Base-by-base conservation (phyloP, 148 eudicot species). In the Oxyria digyna region DNA sequence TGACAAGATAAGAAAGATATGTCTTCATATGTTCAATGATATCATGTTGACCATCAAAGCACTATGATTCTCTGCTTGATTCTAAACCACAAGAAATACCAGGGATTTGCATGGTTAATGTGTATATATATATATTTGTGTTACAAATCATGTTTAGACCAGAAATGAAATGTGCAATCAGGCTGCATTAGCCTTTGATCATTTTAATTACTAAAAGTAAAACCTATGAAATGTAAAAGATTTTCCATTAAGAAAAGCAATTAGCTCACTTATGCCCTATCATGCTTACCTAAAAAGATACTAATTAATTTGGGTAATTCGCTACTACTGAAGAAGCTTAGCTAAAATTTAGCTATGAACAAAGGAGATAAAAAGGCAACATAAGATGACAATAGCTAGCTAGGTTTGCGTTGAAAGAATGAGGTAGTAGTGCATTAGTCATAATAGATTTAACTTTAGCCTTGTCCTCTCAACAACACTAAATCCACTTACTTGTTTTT, bases 11-110 rank as follows among this genome's bases (percentile, higher is more conserved):
- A 57, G 64, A 57, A 57, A 57, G 37, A 59, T 3, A 59, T 27
- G 65, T 59, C 38, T 27, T 29, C 65, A 59, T 59, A 27, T 4
- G 20, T 12, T 12, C 37, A 59, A 59, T 59, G 65, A 59, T 59
- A 59, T 59, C n/a, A n/a, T 59, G 65, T 26, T 59, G 65, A 59
- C 65, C 65, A 59, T 13, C 15, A 59, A 27, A 59, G 65, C 65
- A 29, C 20, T 59, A 8, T 38, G 3, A 55, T 24, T 24, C 63
- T 55, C 6, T 55, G 63, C 6, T 33, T 26, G 63, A 55, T 17
- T 55, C 13, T 55, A 55, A 55, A 24, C 63, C 63, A 55, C 37
- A n/a, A 7, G n/a, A 55, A 55, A 27, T 55, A 50, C 57, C 13
- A 13, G 63, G 21, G 6, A 7, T 6, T 46, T 20, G 13, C 14